phyloP scores from a whole-genome alignment of 2,329 filamentous ascomycete genomes.

The Pseudocercospora cruenta region DNA sequence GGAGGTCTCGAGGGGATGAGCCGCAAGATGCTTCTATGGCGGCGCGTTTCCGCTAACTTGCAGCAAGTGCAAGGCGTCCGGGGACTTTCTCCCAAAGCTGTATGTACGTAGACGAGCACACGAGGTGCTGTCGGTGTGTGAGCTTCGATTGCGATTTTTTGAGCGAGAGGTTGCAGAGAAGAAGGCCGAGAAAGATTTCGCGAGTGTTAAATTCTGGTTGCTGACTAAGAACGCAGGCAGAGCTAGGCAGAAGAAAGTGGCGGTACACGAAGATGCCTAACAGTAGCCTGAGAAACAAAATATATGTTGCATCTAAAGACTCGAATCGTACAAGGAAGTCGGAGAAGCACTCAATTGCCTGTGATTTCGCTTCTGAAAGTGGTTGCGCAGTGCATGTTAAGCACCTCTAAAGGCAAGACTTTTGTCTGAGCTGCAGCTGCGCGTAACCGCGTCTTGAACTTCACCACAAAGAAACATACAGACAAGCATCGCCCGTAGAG shows the following conservation, averaged over 20 bases:
- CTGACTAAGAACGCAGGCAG: neutral
- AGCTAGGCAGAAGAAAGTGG: constrained; percentile 5
- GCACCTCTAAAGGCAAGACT: neutral
- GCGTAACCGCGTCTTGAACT: neutral
- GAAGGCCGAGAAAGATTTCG: constrained; percentile 33
- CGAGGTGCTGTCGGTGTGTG: constrained; percentile 71
- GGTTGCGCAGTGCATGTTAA: neutral
- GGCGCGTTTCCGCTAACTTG: constrained; percentile 91
- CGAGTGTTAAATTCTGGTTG: constrained; percentile 52
- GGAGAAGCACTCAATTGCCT: neutral
- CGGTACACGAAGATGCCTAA: neutral
- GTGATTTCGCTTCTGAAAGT: neutral
- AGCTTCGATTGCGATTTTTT: constrained; percentile 99
- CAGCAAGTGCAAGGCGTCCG: constrained; percentile 73
- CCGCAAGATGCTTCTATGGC: constrained; percentile 95
- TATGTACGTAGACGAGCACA: constrained; percentile 45
- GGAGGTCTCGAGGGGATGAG: constrained; percentile 68
- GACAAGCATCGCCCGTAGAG: neutral
- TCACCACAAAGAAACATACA: neutral
- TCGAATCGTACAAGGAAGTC: neutral
- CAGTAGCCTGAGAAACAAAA: neutral
- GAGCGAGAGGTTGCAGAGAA: constrained; percentile 80
- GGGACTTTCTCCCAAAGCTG: constrained; percentile 99
- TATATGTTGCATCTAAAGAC: neutral
- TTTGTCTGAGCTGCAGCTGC: neutral